Conservation (phyloP, 805 yeast species). For the Torulaspora indica region DNA sequence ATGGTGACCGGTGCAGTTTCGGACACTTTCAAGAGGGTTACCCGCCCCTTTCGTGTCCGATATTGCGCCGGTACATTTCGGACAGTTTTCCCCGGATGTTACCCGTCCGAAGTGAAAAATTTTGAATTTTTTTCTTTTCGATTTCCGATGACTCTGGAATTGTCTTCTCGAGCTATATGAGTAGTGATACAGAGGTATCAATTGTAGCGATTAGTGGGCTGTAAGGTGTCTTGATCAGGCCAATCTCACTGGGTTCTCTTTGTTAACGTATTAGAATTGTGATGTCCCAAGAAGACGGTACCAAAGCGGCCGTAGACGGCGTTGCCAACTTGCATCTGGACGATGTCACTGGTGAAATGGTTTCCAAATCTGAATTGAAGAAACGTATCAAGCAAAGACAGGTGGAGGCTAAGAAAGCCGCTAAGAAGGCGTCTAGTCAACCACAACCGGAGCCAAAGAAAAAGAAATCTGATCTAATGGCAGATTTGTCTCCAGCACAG, state of each 20-base stretch:
- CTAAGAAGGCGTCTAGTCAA: constrained; percentile 64
- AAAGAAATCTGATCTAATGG: constrained; percentile 57
- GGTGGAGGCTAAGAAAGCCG: constrained; percentile 85
- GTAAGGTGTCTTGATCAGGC: not conserved
- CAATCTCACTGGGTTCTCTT: not conserved
- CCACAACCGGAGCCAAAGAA: constrained; percentile 43
- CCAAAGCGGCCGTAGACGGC: constrained; percentile 64
- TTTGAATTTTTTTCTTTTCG: constrained; percentile 3
- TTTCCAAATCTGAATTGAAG: constrained; percentile 93
- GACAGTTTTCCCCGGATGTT: not conserved
- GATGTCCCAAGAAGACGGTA: constrained; percentile 42
- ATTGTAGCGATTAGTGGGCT: too few relatives aligned
- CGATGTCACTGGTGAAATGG: constrained; percentile 93
- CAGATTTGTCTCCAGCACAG: constrained; percentile 92
- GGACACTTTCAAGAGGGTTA: too few relatives aligned
- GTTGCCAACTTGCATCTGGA: constrained; percentile 77
- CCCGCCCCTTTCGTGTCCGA: too few relatives aligned
- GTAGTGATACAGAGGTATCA: not conserved
- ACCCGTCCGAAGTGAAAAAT: constrained; percentile 7
- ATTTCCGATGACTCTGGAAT: constrained; percentile 5
- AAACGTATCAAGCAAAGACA: constrained; percentile 89
- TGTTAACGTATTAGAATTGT: constrained; percentile 7
- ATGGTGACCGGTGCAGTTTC: too few relatives aligned
- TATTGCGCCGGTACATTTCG: not conserved
- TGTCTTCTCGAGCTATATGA: constrained; percentile 2